Conservation (phyloP, 2,329 filamentous ascomycete species). For the Xylariales sp. region DNA sequence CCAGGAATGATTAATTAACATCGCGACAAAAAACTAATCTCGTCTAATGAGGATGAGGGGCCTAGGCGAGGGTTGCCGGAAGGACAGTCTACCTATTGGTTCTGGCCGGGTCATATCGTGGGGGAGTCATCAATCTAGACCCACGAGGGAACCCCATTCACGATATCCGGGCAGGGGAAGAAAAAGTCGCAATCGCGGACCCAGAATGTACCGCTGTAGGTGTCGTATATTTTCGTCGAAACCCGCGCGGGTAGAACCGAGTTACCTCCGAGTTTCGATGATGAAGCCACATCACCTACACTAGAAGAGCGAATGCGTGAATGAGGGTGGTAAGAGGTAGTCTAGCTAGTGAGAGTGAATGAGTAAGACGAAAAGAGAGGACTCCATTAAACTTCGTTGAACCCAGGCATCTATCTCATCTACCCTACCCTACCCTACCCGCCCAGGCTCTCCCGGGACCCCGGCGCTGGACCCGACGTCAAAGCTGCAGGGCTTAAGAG, state of each 20-base stretch:
- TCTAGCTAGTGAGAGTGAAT: no score
- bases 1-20: constrained; percentile 23
- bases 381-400: background rate
- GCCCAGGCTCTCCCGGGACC: constrained; percentile 20
- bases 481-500: constrained; percentile 37
- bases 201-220: background rate
- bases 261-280: constrained; percentile 6
- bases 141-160: constrained; percentile 16
- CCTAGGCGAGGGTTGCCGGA: constrained; percentile 4
- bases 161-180: constrained; percentile 2
- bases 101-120: constrained; percentile 9
- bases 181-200: constrained; percentile 16
- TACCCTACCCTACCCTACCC: background rate
- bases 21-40: constrained; percentile 12
- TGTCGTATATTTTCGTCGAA: constrained; percentile 16
- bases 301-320: no score
- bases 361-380: background rate
- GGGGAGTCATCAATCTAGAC: constrained; percentile 26
- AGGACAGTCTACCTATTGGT: constrained; percentile 10
- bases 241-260: constrained; percentile 27
- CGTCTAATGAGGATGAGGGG: constrained; percentile 21
- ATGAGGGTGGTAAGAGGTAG: no score
- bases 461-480: constrained; percentile 32
- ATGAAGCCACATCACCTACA: background rate
- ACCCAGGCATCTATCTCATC: background rate